Evolutionary conservation across 2,329 filamentous ascomycete species (phyloP).

Genomic region (Nigrograna mackinnonii): DNA sequence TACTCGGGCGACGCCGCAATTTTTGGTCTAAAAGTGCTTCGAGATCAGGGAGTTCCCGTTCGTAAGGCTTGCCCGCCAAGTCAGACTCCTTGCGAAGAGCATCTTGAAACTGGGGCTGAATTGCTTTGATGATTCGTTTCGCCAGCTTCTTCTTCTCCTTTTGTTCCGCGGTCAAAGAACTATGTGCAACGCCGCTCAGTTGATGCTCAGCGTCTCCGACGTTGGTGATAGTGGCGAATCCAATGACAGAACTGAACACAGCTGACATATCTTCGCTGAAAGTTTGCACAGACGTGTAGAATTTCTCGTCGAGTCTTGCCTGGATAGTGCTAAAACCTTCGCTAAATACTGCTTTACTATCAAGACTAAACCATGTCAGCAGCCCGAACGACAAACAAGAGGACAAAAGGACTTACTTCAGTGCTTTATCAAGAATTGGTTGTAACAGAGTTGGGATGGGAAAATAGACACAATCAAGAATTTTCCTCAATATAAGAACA

Average conservation of each 20-base stretch:
- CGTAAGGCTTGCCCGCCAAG: slow-evolving; percentile 70
- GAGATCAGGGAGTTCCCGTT: slow-evolving; percentile 72
- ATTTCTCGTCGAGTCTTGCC: slow-evolving; percentile 57
- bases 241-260: slow-evolving; percentile 59
- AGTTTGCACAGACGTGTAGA: slow-evolving; percentile 63
- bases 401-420: slow-evolving; percentile 74
- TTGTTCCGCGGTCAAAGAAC: slow-evolving; percentile 61
- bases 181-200: slow-evolving; percentile 45
- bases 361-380: slow-evolving; percentile 43
- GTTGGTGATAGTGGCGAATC: slow-evolving; percentile 48
- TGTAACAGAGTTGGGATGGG: slow-evolving; percentile 77
- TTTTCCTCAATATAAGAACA: slow-evolving; percentile 73
- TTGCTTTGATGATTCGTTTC: slow-evolving; percentile 83
- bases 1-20: slow-evolving; percentile 47
- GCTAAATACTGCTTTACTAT: slow-evolving; percentile 58
- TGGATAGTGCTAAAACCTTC: slow-evolving; percentile 58
- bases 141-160: slow-evolving; percentile 83
- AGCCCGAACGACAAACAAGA: no score
- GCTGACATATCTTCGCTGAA: slow-evolving; percentile 63
- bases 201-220: slow-evolving; percentile 46
- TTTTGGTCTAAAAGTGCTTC: slow-evolving; percentile 73
- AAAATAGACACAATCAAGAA: slow-evolving; percentile 91
- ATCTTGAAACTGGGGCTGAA: slow-evolving; percentile 77
- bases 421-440: slow-evolving; percentile 78
- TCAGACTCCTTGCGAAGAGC: slow-evolving; percentile 83